Conservation (phyloP, 805 yeast species). For the Yamadazyma takamatsuzukensis region DNA sequence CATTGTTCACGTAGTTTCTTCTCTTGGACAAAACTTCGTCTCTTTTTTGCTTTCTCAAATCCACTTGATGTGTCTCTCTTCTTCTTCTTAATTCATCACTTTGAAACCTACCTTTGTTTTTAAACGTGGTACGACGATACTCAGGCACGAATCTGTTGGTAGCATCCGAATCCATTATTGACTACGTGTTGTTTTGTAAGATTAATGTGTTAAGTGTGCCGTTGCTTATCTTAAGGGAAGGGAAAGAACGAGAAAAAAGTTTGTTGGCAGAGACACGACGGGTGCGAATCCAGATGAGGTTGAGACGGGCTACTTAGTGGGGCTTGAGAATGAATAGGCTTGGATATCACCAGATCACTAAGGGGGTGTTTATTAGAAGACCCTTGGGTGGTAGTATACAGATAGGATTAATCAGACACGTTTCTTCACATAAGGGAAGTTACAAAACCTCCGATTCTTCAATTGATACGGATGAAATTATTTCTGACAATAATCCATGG, state of each 20-base stretch:
- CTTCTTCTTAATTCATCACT: conserved; percentile 97
- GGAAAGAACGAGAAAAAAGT: conserved; percentile 2
- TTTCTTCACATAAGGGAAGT: conserved; percentile 7
- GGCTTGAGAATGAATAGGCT: not conserved
- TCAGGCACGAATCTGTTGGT: conserved; percentile 90
- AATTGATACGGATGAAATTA: conserved; percentile 39
- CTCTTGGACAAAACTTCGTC: conserved; percentile 93
- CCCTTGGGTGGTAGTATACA: not conserved
- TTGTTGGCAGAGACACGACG: no score
- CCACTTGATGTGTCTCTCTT: conserved; percentile 96
- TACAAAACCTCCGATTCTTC: conserved; percentile 23
- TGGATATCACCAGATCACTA: not conserved
- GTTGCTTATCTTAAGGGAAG: conserved; percentile 3
- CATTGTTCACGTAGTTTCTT: conserved; percentile 60
- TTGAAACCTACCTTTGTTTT: conserved; percentile 89
- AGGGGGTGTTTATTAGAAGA: not conserved
- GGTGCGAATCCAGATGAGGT: no score
- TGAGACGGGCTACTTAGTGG: no score
- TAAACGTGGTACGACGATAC: conserved; percentile 93
- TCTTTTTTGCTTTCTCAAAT: conserved; percentile 91
- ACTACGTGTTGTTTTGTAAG: no score
- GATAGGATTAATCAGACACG: no score
- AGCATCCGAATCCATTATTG: conserved; percentile 72
- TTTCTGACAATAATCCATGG: conserved; percentile 43
- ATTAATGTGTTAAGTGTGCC: no score